Evolutionary conservation across 2,329 filamentous ascomycete genomes (phyloP), one percentile per base, ranked within the genome.

Genomic region (Bimuria novae-zelandiae): DNA sequence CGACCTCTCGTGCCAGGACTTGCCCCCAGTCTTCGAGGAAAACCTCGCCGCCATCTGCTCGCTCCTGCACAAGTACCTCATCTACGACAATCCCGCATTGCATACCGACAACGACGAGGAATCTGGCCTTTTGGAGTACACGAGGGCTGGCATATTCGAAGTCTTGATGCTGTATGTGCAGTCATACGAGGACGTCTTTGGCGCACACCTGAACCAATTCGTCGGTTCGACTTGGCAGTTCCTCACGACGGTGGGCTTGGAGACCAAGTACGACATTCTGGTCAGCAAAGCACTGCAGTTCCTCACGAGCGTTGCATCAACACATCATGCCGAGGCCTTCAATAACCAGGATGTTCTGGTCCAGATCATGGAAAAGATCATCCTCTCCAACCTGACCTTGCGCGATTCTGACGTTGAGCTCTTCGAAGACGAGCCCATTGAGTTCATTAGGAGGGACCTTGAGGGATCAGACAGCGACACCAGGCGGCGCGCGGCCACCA

Each of bases 391-490:
- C 67, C 85, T 99, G 53, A 89, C 89, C 14, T 79, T 99, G 55
- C 86, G 95, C 61, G 94, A 97, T 67, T 94, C 92, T 0, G 95
- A 99, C 61, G 84, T 96, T 49, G 94, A 99, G 73, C 83, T 96
- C 61, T 97, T 99, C 64, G 94, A 99, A 71, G 95, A 99, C 70
- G 95, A 99, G 77, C 94, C 94, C 0, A 99, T 99, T 61, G 94
- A 99, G 74, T 99, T 96, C 71, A 99, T 99, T 68, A 85, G 94
- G 58, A 85, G 92, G 66, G 94, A 99, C 74, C 80, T 99, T 42
- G 94, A 99, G 73, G 94, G 94, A 6, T 97, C 94, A 1, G 94
- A 99, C 74, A 95, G 89, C 49, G 94, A 97, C 71, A 99, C 94
- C 1, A 83, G 94, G 68, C 83, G 94, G 62, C 84, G 94, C 67